Conservation (phyloP, 306 rosid genomes). For the Betula pendula region DNA sequence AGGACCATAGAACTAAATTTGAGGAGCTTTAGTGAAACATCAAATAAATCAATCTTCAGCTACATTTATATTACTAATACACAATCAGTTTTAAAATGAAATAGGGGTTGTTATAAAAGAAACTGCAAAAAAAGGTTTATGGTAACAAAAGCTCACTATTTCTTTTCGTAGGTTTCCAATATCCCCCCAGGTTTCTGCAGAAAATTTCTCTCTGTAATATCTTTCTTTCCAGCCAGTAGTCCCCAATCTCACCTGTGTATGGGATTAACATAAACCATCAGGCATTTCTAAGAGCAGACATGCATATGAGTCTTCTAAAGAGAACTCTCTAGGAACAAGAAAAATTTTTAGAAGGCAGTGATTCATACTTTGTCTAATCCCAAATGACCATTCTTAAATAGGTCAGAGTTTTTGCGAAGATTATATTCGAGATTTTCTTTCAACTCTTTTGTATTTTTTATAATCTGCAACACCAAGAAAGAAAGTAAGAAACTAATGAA, state of each 20-base stretch:
- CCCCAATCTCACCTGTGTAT: slow-evolving; percentile 42
- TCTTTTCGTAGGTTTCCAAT: slow-evolving; percentile 41
- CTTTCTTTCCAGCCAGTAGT: slow-evolving; percentile 40
- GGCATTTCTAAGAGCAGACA: too few relatives aligned
- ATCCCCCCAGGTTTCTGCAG: slow-evolving; percentile 30
- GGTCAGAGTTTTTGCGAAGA: slow-evolving; percentile 32
- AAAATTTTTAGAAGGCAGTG: neutral
- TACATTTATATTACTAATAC: too few relatives aligned
- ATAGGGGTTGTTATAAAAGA: too few relatives aligned
- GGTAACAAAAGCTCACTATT: slow-evolving; percentile 34
- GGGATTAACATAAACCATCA: too few relatives aligned
- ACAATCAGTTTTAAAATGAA: too few relatives aligned
- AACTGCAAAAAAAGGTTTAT: neutral
- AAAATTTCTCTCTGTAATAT: slow-evolving; percentile 54
- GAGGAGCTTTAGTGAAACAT: too few relatives aligned
- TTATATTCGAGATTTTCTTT: slow-evolving; percentile 17
- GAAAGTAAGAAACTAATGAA: neutral
- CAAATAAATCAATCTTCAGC: too few relatives aligned
- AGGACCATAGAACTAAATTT: too few relatives aligned
- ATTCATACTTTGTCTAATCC: slow-evolving; percentile 23
- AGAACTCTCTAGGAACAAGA: too few relatives aligned
- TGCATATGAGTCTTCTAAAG: neutral
- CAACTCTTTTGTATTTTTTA: slow-evolving; percentile 46
- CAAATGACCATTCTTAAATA: slow-evolving; percentile 22
- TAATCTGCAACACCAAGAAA: slow-evolving; percentile 29